A percentile compares a stretch with the other conserved stretches of the same genome.
Evolutionary conservation across 1,139 yeast species (phyloP).

Genomic region (Saccharomyces hybrid): DNA sequence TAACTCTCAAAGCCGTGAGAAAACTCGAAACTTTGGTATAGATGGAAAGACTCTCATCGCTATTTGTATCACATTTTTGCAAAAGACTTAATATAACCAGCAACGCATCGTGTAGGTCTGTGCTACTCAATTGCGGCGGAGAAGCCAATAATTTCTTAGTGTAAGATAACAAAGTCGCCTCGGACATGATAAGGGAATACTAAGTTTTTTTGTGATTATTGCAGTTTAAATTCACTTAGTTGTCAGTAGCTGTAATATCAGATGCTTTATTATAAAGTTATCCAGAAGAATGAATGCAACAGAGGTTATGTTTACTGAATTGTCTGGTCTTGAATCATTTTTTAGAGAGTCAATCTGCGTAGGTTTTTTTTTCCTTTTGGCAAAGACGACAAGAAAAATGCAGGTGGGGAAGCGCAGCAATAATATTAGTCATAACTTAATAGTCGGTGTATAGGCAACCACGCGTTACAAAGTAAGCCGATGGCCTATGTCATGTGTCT

Average conservation of each 20-base stretch:
- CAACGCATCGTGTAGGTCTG: slow-evolving; percentile 24
- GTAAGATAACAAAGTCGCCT: slow-evolving; percentile 8
- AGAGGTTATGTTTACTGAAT: neutral
- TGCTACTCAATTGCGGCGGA: slow-evolving; percentile 24
- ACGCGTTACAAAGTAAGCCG: neutral
- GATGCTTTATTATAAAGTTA: neutral
- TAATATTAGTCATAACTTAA: neutral
- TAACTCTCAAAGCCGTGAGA: slow-evolving; percentile 62
- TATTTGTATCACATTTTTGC: slow-evolving; percentile 1
- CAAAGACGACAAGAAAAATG: neutral
- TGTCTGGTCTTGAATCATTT: neutral
- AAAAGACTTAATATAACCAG: slow-evolving; percentile 15
- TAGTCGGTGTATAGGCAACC: neutral
- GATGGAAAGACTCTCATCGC: slow-evolving; percentile 4
- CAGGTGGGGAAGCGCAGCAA: neutral
- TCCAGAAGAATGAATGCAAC: neutral
- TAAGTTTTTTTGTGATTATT: neutral
- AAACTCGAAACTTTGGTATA: slow-evolving; percentile 70
- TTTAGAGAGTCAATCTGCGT: neutral
- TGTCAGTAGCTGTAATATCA: neutral
- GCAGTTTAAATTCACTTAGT: neutral
- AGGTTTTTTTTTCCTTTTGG: neutral
- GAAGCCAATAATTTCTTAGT: slow-evolving; percentile 22
- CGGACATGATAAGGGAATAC: slow-evolving; percentile 2
- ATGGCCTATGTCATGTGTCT: neutral